A percentile compares a stretch with the other conserved stretches of the same genome.
Conservation (phyloP, 441 rosid species). For the Brassica hybrid region DNA sequence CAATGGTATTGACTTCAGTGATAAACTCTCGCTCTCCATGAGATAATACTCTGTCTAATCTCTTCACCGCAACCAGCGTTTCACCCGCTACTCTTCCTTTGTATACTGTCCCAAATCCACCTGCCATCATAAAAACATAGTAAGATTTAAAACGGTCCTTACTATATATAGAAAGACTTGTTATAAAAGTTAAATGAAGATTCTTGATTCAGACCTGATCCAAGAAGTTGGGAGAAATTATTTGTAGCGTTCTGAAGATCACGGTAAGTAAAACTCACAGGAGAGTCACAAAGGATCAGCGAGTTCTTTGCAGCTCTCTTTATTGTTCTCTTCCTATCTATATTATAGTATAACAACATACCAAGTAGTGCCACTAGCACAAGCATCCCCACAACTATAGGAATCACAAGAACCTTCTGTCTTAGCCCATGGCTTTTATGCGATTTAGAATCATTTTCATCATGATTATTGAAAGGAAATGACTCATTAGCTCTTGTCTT, state of each 20-base stretch:
- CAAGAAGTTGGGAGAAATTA: constrained; percentile 76
- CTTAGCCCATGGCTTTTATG: constrained; percentile 34
- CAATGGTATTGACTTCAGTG: constrained; percentile 94
- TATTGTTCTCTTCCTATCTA: constrained; percentile 58
- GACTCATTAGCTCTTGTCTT: constrained; percentile 62
- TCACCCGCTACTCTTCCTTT: constrained; percentile 69
- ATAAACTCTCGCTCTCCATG: constrained; percentile 89
- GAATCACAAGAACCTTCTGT: constrained; percentile 62
- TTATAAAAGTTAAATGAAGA: neutral
- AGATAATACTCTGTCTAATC: constrained; percentile 76
- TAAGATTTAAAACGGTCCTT: neutral
- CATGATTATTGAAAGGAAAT: constrained; percentile 17
- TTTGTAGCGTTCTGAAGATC: constrained; percentile 69
- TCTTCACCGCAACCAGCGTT: constrained; percentile 75
- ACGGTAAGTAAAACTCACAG: constrained; percentile 70
- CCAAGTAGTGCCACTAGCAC: constrained; percentile 67
- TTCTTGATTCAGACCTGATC: constrained; percentile 61
- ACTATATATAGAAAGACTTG: constrained; percentile 2
- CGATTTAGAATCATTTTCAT: constrained; percentile 40
- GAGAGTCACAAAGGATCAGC: constrained; percentile 65
- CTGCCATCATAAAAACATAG: constrained; percentile 43
- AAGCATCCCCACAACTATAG: constrained; percentile 67
- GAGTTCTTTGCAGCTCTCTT: constrained; percentile 61
- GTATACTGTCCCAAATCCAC: constrained; percentile 93
- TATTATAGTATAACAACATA: constrained; percentile 62